Conservation (phyloP, 805 yeast species). For the Metschnikowia noctiluminum region DNA sequence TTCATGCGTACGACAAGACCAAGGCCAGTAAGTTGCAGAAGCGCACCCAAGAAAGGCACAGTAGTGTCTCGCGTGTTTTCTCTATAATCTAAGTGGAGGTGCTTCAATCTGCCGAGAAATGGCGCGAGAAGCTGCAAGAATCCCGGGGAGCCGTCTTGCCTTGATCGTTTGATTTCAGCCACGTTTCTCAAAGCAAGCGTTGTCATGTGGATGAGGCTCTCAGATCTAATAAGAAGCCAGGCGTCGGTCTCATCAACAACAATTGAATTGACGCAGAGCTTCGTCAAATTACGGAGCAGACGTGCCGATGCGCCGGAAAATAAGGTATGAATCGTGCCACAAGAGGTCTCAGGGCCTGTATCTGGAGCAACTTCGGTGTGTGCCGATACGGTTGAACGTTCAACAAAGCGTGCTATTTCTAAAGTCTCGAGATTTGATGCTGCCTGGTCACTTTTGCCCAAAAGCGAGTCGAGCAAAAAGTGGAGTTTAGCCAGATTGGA, state of each 20-base stretch:
- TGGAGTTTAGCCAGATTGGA: constrained; percentile 23
- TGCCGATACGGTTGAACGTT: background rate
- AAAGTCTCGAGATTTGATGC: constrained; percentile 13
- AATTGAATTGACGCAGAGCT: constrained; percentile 25
- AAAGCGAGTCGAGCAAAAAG: constrained; percentile 12
- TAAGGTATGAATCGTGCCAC: background rate
- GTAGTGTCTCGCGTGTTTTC: constrained; percentile 42
- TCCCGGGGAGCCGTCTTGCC: background rate
- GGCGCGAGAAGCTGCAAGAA: constrained; percentile 26
- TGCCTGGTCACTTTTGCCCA: background rate
- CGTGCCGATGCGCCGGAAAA: background rate
- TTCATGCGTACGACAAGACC: constrained; percentile 43
- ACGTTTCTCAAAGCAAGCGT: constrained; percentile 32
- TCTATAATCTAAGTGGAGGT: constrained; percentile 37
- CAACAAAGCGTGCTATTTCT: constrained; percentile 21
- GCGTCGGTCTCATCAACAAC: constrained; percentile 24
- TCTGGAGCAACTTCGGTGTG: background rate
- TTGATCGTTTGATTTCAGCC: constrained; percentile 25
- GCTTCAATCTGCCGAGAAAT: constrained; percentile 22
- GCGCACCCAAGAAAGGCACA: constrained; percentile 27
- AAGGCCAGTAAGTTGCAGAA: constrained; percentile 29
- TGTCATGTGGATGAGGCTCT: constrained; percentile 21
- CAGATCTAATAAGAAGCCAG: constrained; percentile 13
- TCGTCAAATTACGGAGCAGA: constrained; percentile 17
- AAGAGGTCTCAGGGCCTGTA: background rate